Conservation (phyloP, 2,329 filamentous ascomycete genomes). For the Penicillium sp. region DNA sequence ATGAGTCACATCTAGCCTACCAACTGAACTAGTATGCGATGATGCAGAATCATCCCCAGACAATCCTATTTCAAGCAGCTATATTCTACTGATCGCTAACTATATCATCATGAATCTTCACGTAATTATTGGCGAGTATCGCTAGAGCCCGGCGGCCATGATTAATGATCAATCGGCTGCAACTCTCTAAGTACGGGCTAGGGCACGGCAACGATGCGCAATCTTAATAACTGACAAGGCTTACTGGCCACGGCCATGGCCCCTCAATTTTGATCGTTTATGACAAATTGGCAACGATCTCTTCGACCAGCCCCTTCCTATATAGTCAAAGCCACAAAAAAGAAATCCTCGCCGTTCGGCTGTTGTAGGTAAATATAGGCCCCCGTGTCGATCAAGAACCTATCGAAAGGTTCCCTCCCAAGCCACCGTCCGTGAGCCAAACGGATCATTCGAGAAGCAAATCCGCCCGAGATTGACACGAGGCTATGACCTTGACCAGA, state of each 20-base stretch:
- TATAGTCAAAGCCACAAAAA: background rate
- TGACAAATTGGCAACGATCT: background rate
- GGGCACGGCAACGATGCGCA: background rate
- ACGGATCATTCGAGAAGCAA: constrained; percentile 2
- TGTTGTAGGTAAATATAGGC: background rate
- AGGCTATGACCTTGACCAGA: constrained; percentile 1
- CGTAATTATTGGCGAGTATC: background rate
- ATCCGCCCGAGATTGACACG: background rate
- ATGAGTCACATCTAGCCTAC: no score
- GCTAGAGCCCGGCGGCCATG: background rate
- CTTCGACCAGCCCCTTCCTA: background rate
- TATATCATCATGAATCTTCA: background rate
- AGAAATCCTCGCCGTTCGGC: background rate
- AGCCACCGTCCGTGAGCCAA: background rate
- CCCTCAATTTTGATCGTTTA: background rate
- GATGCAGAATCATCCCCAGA: no score
- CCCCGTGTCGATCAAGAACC: constrained; percentile 1
- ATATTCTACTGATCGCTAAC: no score
- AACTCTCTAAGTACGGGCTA: background rate
- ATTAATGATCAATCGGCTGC: background rate
- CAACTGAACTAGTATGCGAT: no score
- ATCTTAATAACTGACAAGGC: background rate
- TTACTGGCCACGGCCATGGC: no score
- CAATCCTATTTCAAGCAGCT: no score
- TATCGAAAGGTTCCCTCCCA: background rate